Percentiles rank a stretch among this genome's conserved stretches.
phyloP scores from a whole-genome alignment of 75 land plant genomes.

The Pinus tabuliformis region DNA sequence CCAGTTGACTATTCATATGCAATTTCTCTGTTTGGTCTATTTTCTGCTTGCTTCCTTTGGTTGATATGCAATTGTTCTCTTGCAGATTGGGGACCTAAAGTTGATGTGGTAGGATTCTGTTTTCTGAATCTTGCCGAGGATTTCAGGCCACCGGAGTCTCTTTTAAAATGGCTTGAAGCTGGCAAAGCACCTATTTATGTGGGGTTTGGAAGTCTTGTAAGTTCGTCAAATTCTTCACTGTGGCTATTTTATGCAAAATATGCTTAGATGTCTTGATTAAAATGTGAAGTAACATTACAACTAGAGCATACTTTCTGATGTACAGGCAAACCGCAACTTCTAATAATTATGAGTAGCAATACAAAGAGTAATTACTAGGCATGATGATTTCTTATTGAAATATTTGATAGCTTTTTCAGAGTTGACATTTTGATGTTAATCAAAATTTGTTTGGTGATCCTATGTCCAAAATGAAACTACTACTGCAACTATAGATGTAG shows the following conservation, averaged over 20 bases:
- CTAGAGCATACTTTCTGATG: background rate
- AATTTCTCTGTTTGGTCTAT: background rate
- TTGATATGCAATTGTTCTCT: conserved; percentile 4
- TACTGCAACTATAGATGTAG: no score
- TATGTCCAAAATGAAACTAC: no score
- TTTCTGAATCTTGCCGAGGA: conserved; percentile 88
- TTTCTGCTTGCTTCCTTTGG: background rate
- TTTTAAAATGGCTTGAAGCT: conserved; percentile 75
- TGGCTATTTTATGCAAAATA: conserved; percentile 3
- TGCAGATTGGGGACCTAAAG: conserved; percentile 95
- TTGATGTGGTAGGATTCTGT: conserved; percentile 99
- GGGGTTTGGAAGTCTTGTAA: conserved; percentile 98
- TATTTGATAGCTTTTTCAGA: background rate
- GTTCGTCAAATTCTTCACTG: conserved; percentile 15
- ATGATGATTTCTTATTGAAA: background rate
- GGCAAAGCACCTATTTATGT: conserved; percentile 85
- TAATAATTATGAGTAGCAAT: background rate
- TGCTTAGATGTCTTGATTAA: background rate
- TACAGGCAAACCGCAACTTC: background rate
- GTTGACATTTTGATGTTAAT: background rate
- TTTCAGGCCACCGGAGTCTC: conserved; percentile 73
- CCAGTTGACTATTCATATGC: background rate
- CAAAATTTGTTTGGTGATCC: background rate
- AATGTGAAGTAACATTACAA: background rate
- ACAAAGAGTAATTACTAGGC: background rate